phyloP scores from a whole-genome alignment of 192 early-diverging fungal species.

The Pilobolus umbonatus region DNA sequence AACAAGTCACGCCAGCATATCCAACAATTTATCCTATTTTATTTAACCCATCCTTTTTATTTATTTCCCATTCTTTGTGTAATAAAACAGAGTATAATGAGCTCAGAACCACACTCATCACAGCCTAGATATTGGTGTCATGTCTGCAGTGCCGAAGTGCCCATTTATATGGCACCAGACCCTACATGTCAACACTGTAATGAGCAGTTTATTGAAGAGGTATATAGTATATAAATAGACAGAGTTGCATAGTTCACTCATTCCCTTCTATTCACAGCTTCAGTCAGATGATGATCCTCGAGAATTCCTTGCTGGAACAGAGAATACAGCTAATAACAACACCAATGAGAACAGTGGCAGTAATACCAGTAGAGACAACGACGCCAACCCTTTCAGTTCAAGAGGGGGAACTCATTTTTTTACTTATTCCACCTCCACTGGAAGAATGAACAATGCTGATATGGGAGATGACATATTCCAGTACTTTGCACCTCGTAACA shows the following conservation, averaged over 20 bases:
- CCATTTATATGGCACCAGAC: slow-evolving; percentile 65
- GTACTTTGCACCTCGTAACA: slow-evolving; percentile 11
- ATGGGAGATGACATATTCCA: slow-evolving; percentile 9
- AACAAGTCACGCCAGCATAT: neutral
- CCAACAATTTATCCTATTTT: neutral
- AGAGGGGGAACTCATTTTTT: neutral
- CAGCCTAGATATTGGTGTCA: slow-evolving; percentile 56
- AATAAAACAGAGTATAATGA: neutral
- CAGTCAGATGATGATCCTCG: slow-evolving; percentile 16
- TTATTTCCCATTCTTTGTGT: slow-evolving; percentile 7
- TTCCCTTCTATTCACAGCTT: neutral
- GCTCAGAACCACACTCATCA: neutral
- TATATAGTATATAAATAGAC: slow-evolving; percentile 25
- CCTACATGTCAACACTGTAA: slow-evolving; percentile 77
- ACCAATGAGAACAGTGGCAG: neutral
- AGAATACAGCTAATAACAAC: neutral
- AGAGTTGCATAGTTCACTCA: slow-evolving; percentile 6
- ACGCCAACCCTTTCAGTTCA: neutral
- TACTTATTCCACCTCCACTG: neutral
- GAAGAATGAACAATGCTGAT: neutral
- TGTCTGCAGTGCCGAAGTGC: slow-evolving; percentile 55
- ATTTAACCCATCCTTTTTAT: slow-evolving; percentile 9
- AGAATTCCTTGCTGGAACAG: slow-evolving; percentile 6
- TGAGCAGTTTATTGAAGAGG: slow-evolving; percentile 82
- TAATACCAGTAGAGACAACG: neutral